Percentiles rank a stretch among this genome's conserved stretches.
Conservation (phyloP, 2,329 filamentous ascomycete species). For the Nigrospora osmanthi region DNA sequence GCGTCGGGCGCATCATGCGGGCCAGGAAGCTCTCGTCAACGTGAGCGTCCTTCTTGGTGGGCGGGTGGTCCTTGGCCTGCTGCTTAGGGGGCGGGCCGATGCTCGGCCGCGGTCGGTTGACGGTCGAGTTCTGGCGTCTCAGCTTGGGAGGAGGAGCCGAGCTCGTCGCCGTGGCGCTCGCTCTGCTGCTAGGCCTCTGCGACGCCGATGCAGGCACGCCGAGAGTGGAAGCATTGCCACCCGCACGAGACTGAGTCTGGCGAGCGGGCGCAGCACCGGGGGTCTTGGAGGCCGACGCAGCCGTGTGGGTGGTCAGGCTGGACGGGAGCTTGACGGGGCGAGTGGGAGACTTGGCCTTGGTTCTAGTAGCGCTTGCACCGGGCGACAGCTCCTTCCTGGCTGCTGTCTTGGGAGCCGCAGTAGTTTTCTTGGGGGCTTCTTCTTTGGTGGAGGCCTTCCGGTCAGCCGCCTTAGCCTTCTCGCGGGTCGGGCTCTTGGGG, state of each 20-base stretch:
- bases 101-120: slow-evolving; percentile 40
- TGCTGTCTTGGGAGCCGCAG: slow-evolving; percentile 19
- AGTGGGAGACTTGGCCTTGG: slow-evolving; percentile 61
- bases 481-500: slow-evolving; percentile 25
- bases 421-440: slow-evolving; percentile 21
- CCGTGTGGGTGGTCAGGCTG: slow-evolving; percentile 61
- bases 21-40: slow-evolving; percentile 67
- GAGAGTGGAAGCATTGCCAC: slow-evolving; percentile 17
- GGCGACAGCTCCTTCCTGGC: slow-evolving; percentile 34
- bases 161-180: slow-evolving; percentile 25
- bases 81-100: slow-evolving; percentile 54
- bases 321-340: slow-evolving; percentile 59
- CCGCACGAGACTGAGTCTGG: slow-evolving; percentile 33
- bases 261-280: slow-evolving; percentile 18
- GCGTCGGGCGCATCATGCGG: slow-evolving; percentile 75
- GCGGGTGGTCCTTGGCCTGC: slow-evolving; percentile 35
- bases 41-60: slow-evolving; percentile 41
- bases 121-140: slow-evolving; percentile 37
- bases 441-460: slow-evolving; percentile 26
- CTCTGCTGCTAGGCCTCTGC: slow-evolving; percentile 37
- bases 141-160: slow-evolving; percentile 21
- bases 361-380: slow-evolving; percentile 43
- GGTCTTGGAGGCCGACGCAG: slow-evolving; percentile 59
- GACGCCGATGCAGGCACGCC: slow-evolving; percentile 11
- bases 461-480: slow-evolving; percentile 23